Percentiles rank a stretch among this genome's conserved stretches.
Evolutionary conservation across 2,329 filamentous ascomycete species (phyloP).

Genomic region (Alternaria triticimaculans): DNA sequence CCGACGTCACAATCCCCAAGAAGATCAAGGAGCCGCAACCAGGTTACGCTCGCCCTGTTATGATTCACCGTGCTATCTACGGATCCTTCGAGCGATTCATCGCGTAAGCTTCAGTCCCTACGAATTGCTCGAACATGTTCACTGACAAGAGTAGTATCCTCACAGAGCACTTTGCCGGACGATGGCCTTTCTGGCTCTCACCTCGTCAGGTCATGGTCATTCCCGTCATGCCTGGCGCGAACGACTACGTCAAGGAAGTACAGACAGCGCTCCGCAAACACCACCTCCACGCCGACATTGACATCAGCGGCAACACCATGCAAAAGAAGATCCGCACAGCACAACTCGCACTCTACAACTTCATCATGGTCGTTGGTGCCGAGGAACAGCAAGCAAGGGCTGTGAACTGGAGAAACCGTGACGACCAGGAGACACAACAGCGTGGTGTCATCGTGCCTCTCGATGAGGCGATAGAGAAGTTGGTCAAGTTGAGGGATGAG

Average conservation of each 20-base stretch:
- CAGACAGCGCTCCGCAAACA: constrained; percentile 70
- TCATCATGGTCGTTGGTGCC: constrained; percentile 75
- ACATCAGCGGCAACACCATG: constrained; percentile 78
- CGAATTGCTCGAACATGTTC: neutral
- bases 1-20: constrained; percentile 26
- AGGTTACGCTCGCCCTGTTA: constrained; percentile 78
- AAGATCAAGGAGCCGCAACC: constrained; percentile 37
- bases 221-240: constrained; percentile 74
- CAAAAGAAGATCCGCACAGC: constrained; percentile 89
- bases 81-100: constrained; percentile 74
- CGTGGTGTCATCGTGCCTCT: constrained; percentile 67
- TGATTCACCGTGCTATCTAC: constrained; percentile 83
- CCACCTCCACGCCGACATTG: constrained; percentile 73
- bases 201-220: constrained; percentile 83
- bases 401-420: constrained; percentile 70
- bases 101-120: constrained; percentile 51
- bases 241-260: constrained; percentile 77
- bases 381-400: constrained; percentile 65
- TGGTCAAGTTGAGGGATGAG: constrained; percentile 55
- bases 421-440: constrained; percentile 67
- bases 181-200: constrained; percentile 89
- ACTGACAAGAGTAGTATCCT: constrained; percentile 60
- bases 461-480: constrained; percentile 63
- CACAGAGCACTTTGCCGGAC: constrained; percentile 83
- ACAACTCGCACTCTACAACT: constrained; percentile 83